Percentiles rank a stretch among this genome's conserved stretches.
phyloP scores from a whole-genome alignment of 2,329 filamentous ascomycete genomes.

The Scedosporium minutisporum region DNA sequence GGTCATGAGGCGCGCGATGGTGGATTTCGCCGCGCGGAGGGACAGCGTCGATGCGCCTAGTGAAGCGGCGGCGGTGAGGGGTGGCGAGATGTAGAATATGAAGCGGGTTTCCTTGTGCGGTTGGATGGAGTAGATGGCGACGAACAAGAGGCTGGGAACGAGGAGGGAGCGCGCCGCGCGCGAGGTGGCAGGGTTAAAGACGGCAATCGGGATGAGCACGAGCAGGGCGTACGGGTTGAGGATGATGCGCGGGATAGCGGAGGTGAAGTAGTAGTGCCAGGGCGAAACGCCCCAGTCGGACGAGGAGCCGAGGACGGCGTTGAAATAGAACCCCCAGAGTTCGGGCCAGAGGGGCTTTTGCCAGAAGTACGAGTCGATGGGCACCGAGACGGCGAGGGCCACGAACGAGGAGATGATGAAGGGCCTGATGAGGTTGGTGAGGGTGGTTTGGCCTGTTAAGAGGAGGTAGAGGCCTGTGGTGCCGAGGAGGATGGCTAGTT shows the following conservation, averaged over 20 bases:
- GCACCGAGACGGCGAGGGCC: slow-evolving; percentile 60
- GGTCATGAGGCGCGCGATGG: slow-evolving; percentile 23
- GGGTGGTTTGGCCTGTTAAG: slow-evolving; percentile 38
- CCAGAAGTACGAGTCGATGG: slow-evolving; percentile 91
- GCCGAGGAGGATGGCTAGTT: slow-evolving; percentile 71
- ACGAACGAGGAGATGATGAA: slow-evolving; percentile 56
- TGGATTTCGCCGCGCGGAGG: slow-evolving; percentile 52
- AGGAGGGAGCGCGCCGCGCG: slow-evolving; percentile 39
- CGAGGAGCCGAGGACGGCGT: slow-evolving; percentile 74
- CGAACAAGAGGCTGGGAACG: slow-evolving; percentile 60
- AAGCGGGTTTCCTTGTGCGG: slow-evolving; percentile 97
- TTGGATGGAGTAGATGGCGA: slow-evolving; percentile 73
- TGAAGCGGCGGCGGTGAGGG: slow-evolving; percentile 68
- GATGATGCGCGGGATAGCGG: slow-evolving; percentile 71
- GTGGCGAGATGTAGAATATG: slow-evolving; percentile 78
- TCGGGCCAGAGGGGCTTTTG: slow-evolving; percentile 83
- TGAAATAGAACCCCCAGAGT: slow-evolving; percentile 80
- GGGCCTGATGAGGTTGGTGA: slow-evolving; percentile 52
- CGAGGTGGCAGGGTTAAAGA: slow-evolving; percentile 35
- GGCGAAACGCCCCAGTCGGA: slow-evolving; percentile 81
- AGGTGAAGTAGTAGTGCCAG: slow-evolving; percentile 78
- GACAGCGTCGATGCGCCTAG: slow-evolving; percentile 64
- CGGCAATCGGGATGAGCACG: slow-evolving; percentile 43
- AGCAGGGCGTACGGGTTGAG: slow-evolving; percentile 63
- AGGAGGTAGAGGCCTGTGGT: slow-evolving; percentile 59